Evolutionary conservation across 805 yeast genomes (phyloP).

Genomic region (Saccharomyces kudriavzevii): DNA sequence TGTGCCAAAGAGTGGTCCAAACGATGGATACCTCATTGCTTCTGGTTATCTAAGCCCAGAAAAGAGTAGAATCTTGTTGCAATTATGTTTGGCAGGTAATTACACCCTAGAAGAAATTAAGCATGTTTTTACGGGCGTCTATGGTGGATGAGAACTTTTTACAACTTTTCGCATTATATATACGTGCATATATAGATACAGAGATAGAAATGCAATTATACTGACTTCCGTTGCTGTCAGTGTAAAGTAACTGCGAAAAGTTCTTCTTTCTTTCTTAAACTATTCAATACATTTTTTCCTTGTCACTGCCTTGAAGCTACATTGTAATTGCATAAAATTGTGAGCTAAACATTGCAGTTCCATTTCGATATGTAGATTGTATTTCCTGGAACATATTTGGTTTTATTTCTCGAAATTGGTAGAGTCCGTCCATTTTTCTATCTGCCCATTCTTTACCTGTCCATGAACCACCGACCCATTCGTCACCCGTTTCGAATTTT

Average conservation of each 20-base stretch:
- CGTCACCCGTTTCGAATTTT: too few species aligned
- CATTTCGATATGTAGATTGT: too few species aligned
- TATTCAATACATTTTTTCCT: too few species aligned
- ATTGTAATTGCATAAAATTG: too few species aligned
- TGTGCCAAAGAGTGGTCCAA: conserved; percentile 27
- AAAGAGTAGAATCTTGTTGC: conserved; percentile 51
- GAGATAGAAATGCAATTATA: not conserved
- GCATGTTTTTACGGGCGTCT: conserved; percentile 42
- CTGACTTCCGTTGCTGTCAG: not conserved
- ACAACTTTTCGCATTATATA: not conserved
- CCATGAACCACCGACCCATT: too few species aligned
- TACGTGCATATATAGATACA: not conserved
- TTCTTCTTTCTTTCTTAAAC: too few species aligned
- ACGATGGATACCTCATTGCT: conserved; percentile 41
- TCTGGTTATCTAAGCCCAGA: conserved; percentile 63
- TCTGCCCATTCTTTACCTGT: too few species aligned
- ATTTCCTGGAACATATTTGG: too few species aligned
- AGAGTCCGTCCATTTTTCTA: too few species aligned
- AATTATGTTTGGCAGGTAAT: conserved; percentile 42
- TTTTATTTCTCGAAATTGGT: too few species aligned
- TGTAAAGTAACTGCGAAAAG: not conserved
- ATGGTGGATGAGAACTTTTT: conserved; percentile 36
- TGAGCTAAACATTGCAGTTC: not conserved
- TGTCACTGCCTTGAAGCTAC: not conserved
- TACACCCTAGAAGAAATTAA: conserved; percentile 36